Evolutionary conservation across 2,329 filamentous ascomycete genomes (phyloP).

Genomic region (Penicillium sp.): DNA sequence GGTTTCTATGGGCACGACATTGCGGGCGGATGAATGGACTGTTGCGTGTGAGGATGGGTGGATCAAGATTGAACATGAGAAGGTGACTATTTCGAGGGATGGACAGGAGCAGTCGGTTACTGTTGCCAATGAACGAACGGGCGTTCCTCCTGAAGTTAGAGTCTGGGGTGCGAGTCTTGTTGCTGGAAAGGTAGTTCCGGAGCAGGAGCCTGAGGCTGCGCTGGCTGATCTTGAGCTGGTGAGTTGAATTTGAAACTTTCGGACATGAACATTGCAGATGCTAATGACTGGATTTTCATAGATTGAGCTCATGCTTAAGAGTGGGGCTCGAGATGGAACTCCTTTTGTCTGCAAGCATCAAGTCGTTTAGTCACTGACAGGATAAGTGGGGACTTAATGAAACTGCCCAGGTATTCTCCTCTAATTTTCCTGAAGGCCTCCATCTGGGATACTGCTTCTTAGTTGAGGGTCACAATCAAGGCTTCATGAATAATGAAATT

Average conservation of each 20-base stretch:
- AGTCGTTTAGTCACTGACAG: neutral
- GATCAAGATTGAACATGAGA: conserved; percentile 5
- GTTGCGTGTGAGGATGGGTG: conserved; percentile 44
- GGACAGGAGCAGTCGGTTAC: conserved; percentile 5
- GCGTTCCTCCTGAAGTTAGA: conserved; percentile 9
- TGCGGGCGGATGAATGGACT: conserved; percentile 3
- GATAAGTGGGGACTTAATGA: no score
- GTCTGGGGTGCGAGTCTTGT: conserved; percentile 9
- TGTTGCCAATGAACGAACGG: neutral
- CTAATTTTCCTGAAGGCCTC: no score
- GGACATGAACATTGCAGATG: neutral
- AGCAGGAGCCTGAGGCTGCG: conserved; percentile 16
- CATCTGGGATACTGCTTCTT: no score
- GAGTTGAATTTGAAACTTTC: neutral
- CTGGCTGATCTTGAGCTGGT: conserved; percentile 19
- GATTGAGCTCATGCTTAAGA: neutral
- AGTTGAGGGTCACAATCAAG: no score
- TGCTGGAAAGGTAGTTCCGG: neutral
- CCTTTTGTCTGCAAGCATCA: neutral
- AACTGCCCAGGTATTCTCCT: no score
- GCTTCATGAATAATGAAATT: no score
- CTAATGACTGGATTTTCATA: neutral
- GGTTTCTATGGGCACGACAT: conserved; percentile 51
- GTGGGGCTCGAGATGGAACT: neutral
- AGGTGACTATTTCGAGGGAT: conserved; percentile 2